phyloP scores from a whole-genome alignment of 352 stramenopile species.

The Phytophthora pluvialis region DNA sequence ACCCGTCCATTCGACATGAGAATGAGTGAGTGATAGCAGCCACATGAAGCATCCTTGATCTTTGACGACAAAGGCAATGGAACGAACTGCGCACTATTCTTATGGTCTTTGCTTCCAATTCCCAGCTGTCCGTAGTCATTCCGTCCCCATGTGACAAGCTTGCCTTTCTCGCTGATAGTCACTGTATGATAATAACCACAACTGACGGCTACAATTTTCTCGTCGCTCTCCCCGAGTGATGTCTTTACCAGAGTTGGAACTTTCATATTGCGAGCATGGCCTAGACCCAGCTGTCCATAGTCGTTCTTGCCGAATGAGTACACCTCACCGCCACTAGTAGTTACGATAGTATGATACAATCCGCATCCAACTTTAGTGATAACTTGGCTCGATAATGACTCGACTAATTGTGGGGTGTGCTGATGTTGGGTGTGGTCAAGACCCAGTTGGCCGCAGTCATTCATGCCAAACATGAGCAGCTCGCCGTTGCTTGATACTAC shows the following conservation, averaged over 20 bases:
- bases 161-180: slow-evolving; percentile 80
- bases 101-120: slow-evolving; percentile 90
- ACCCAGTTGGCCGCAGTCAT: slow-evolving; percentile 86
- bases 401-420: slow-evolving; percentile 82
- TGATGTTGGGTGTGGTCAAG: slow-evolving; percentile 87
- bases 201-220: slow-evolving; percentile 79
- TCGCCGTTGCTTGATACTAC: slow-evolving; percentile 80
- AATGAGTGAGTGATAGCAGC: slow-evolving; percentile 87
- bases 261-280: slow-evolving; percentile 81
- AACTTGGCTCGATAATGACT: slow-evolving; percentile 73
- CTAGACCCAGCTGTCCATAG: slow-evolving; percentile 86
- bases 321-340: slow-evolving; percentile 73
- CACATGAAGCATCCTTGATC: slow-evolving; percentile 78
- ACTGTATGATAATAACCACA: slow-evolving; percentile 90
- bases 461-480: slow-evolving; percentile 89
- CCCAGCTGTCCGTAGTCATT: slow-evolving; percentile 90
- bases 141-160: slow-evolving; percentile 83
- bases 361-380: slow-evolving; percentile 77
- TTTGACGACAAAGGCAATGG: slow-evolving; percentile 81
- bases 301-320: slow-evolving; percentile 90
- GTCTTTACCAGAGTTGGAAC: slow-evolving; percentile 75
- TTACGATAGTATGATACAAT: slow-evolving; percentile 80
- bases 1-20: slow-evolving; percentile 78
- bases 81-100: slow-evolving; percentile 80
- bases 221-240: slow-evolving; percentile 64